Conservation (phyloP, 148 eudicot species). For the Cornus florida region DNA sequence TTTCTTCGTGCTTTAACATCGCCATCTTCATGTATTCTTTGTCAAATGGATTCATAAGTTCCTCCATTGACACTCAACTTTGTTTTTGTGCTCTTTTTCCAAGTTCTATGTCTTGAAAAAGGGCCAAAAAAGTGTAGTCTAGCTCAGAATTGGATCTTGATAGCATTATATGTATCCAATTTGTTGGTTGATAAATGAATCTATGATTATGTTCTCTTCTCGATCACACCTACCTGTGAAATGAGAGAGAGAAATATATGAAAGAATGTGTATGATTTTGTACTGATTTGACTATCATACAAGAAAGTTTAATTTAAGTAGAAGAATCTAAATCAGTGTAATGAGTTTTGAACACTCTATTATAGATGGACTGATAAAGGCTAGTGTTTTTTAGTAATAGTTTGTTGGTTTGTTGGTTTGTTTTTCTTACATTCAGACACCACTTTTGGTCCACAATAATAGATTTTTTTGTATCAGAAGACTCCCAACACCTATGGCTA, state of each 20-base stretch:
- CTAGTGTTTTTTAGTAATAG: conserved; percentile 9
- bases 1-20: conserved; percentile 90
- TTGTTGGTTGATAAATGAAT: background rate
- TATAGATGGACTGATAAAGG: background rate
- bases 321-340: background rate
- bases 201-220: background rate
- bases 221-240: conserved; percentile 8
- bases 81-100: background rate
- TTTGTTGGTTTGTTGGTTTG: conserved; percentile 15
- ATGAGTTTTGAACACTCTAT: background rate
- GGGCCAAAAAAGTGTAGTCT: background rate
- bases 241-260: background rate
- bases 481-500: conserved; percentile 17
- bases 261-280: background rate
- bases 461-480: conserved; percentile 17
- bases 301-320: background rate
- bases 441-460: conserved; percentile 27
- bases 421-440: conserved; percentile 10
- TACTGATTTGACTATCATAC: background rate
- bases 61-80: conserved; percentile 53
- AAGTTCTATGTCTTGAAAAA: background rate
- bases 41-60: conserved; percentile 43
- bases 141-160: background rate
- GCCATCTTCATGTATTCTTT: conserved; percentile 78
- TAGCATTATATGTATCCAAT: background rate